phyloP scores from a whole-genome alignment of 768 basidiomycete species.

The Suillus subalutaceus region DNA sequence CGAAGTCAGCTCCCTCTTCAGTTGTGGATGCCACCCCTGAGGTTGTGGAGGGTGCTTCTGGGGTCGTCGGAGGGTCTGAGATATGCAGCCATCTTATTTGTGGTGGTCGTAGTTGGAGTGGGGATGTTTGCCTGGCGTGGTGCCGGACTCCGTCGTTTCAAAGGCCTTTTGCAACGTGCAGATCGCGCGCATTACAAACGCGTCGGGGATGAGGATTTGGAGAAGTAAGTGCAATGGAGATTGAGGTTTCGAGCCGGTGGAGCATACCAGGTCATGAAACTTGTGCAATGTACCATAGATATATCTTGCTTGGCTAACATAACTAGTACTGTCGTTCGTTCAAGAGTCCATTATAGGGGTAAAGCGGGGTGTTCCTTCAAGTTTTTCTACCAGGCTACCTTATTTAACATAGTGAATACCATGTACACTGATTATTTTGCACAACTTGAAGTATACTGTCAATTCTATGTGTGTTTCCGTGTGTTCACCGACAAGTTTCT shows the following conservation, averaged over 20 bases:
- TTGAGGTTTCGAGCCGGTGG: background rate
- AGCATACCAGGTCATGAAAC: background rate
- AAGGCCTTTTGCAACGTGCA: constrained; percentile 41
- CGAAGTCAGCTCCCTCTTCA: constrained; percentile 5
- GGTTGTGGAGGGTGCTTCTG: constrained; percentile 12
- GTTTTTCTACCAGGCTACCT: background rate
- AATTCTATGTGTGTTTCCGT: background rate
- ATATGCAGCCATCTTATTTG: constrained; percentile 28
- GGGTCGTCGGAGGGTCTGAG: constrained; percentile 15
- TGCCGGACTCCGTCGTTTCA: constrained; percentile 46
- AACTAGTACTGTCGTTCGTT: background rate
- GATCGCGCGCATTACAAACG: constrained; percentile 45
- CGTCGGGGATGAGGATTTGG: constrained; percentile 51
- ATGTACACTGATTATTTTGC: background rate
- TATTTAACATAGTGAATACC: background rate
- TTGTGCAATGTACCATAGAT: background rate
- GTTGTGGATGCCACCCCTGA: constrained; percentile 14
- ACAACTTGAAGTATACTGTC: background rate
- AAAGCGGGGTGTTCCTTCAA: background rate
- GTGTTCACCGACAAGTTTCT: background rate
- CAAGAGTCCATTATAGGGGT: no score
- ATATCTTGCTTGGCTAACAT: background rate
- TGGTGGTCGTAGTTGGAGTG: constrained; percentile 49
- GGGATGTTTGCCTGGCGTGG: constrained; percentile 55
- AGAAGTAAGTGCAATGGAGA: constrained; percentile 42